Conservation (phyloP, 345 rosid genomes). For the Rhodamnia argentea region DNA sequence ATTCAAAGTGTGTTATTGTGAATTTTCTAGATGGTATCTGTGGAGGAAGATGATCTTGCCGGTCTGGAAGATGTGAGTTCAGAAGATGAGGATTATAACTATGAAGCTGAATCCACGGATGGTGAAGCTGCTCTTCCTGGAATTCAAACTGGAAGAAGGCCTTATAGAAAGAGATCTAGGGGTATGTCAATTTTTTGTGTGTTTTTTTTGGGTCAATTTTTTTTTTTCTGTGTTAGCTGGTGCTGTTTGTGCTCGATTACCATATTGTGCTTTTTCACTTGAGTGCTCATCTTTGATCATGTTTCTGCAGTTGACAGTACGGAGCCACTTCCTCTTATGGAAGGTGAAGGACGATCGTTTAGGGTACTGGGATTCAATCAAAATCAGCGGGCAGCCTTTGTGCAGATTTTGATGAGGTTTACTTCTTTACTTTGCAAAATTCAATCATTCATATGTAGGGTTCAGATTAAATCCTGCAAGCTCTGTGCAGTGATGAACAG, state of each 20-base stretch:
- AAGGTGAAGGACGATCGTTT: slow-evolving; percentile 96
- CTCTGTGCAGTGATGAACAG: neutral
- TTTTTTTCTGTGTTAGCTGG: neutral
- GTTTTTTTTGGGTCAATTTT: neutral
- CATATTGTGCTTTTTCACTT: neutral
- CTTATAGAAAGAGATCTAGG: slow-evolving; percentile 70
- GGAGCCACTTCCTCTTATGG: slow-evolving; percentile 91
- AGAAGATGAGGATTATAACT: slow-evolving; percentile 93
- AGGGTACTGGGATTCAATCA: slow-evolving; percentile 91
- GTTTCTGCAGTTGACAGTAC: slow-evolving; percentile 43
- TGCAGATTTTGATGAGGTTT: slow-evolving; percentile 89
- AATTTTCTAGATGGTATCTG: slow-evolving; percentile 76
- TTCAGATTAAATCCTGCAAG: neutral
- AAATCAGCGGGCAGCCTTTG: slow-evolving; percentile 91
- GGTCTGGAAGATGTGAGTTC: slow-evolving; percentile 97
- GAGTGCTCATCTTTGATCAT: slow-evolving; percentile 2
- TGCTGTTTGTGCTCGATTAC: neutral
- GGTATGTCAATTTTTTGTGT: slow-evolving; percentile 25
- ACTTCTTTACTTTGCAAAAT: neutral
- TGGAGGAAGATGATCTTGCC: slow-evolving; percentile 98
- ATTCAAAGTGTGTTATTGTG: neutral
- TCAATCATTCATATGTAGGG: neutral
- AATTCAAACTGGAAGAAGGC: slow-evolving; percentile 58
- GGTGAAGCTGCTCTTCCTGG: slow-evolving; percentile 72
- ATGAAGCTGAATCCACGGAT: slow-evolving; percentile 85